phyloP scores from a whole-genome alignment of 768 basidiomycete species.

The Paxillus ammoniavirescens region DNA sequence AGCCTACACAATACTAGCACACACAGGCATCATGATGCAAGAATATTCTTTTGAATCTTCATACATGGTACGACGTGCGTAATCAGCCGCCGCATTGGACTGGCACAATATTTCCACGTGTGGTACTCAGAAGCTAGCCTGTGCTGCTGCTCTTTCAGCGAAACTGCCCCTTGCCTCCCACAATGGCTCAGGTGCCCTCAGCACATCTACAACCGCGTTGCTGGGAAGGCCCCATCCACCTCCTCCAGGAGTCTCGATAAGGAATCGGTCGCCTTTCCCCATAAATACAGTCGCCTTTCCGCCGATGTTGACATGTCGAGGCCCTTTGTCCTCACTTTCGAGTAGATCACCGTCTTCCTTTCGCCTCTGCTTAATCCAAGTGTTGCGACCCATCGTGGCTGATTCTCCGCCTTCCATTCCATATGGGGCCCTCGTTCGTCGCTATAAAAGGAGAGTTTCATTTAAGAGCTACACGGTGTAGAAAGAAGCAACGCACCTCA shows the following conservation, averaged over 20 bases:
- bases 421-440: conserved; percentile 84
- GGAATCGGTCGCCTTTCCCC: conserved; percentile 80
- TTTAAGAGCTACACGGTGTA: background rate
- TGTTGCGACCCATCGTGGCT: conserved; percentile 73
- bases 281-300: conserved; percentile 86
- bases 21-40: no score
- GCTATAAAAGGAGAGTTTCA: conserved; percentile 37
- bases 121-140: conserved; percentile 51
- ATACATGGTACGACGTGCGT: no score
- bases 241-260: conserved; percentile 88
- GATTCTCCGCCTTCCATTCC: conserved; percentile 79
- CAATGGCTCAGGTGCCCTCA: conserved; percentile 31
- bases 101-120: background rate
- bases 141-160: conserved; percentile 59
- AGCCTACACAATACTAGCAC: no score
- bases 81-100: no score
- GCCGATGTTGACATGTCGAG: conserved; percentile 78
- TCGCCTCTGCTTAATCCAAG: conserved; percentile 79
- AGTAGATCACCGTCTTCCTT: conserved; percentile 65
- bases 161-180: conserved; percentile 78
- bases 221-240: conserved; percentile 73
- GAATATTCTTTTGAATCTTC: no score
- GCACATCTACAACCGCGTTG: conserved; percentile 9
- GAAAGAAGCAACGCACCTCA: conserved; percentile 50
- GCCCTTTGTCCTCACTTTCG: conserved; percentile 34